phyloP scores from a whole-genome alignment of 2,329 filamentous ascomycete species.

The Diaporthe humulicola region DNA sequence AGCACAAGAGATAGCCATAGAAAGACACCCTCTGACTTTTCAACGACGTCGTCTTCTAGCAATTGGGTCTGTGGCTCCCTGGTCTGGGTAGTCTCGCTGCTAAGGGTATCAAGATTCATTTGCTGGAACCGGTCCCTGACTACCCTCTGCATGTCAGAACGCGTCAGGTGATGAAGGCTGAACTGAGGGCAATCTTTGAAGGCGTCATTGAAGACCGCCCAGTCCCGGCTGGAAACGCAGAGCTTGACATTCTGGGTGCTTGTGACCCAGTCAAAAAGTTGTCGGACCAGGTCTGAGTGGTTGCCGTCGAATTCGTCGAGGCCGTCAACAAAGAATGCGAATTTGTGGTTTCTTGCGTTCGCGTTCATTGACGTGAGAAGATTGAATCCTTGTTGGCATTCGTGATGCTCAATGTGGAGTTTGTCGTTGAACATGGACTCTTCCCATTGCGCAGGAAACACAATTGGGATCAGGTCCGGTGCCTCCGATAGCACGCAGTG shows the following conservation, averaged over 20 bases:
- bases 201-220: not conserved
- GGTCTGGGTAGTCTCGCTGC: not conserved
- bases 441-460: constrained; percentile 14
- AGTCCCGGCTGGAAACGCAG: not conserved
- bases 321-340: constrained; percentile 10
- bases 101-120: not conserved
- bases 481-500: constrained; percentile 6
- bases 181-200: not conserved
- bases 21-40: constrained; percentile 13
- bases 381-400: constrained; percentile 4
- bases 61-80: not conserved
- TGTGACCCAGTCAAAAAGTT: constrained; percentile 4
- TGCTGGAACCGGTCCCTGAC: not conserved
- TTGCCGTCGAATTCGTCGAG: constrained; percentile 15
- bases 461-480: not conserved
- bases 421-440: constrained; percentile 3
- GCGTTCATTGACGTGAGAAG: not conserved
- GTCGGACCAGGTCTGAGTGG: not conserved
- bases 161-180: not conserved
- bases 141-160: constrained; percentile 1
- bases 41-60: not conserved
- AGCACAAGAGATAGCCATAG: constrained; percentile 11
- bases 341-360: not conserved
- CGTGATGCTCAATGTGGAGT: not conserved
- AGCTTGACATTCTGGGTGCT: not conserved